Evolutionary conservation across 345 rosid genomes (phyloP).

Genomic region (Eutrema heterophyllum): DNA sequence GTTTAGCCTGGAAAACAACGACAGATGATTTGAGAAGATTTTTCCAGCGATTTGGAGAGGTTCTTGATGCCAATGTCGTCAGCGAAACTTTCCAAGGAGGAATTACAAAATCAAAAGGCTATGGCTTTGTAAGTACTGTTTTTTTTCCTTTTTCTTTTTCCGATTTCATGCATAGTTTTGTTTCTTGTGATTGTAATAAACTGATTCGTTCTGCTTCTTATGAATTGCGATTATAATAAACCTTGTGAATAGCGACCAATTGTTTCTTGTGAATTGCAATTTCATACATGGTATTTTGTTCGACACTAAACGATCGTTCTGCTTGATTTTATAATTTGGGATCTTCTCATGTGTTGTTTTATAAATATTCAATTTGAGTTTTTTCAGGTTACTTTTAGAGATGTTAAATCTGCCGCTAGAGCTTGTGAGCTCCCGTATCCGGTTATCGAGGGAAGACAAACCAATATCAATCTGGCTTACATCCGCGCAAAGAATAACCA

Average conservation of each 20-base stretch:
- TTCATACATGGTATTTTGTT: background rate
- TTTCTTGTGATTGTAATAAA: background rate
- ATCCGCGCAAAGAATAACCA: background rate
- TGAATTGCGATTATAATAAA: background rate
- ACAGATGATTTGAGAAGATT: background rate
- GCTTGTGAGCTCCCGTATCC: background rate
- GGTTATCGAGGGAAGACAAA: background rate
- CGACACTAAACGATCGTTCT: too few species aligned
- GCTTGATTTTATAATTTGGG: too few species aligned
- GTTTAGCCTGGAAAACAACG: constrained; percentile 7
- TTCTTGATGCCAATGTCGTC: constrained; percentile 18
- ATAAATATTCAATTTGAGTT: background rate
- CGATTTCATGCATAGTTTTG: background rate
- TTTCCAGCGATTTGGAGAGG: background rate
- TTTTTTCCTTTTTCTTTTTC: background rate
- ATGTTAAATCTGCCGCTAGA: background rate
- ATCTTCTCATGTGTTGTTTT: background rate
- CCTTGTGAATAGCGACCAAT: background rate
- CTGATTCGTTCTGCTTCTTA: background rate
- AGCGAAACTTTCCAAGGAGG: background rate
- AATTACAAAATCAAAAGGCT: constrained; percentile 4
- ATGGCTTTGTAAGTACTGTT: constrained; percentile 16
- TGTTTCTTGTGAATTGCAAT: background rate
- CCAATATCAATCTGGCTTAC: constrained; percentile 12
- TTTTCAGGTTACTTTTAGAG: constrained; percentile 13